Base-by-base conservation (phyloP, 441 rosid genomes). In the Populus tomentosa region DNA sequence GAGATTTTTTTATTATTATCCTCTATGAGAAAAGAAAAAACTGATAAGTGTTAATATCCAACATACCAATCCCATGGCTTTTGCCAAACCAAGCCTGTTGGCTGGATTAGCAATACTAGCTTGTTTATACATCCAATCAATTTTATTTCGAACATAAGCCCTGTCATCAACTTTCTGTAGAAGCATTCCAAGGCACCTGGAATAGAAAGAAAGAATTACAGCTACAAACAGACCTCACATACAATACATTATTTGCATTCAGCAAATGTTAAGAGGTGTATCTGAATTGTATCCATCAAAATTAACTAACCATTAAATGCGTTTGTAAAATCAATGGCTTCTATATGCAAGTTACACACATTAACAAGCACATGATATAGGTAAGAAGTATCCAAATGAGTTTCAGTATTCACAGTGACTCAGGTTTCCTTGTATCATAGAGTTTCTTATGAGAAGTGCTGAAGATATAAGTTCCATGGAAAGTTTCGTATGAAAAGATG, bases 21-120 rank as follows among this genome's bases (percentile, higher is more conserved):
- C 23, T 24, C 23, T 0, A 11, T 3, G 21, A 71, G 21, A 32
- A 36, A 81, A 38, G 72, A 73, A 73, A 20, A 70, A 11, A 69
- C 10, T 36, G 23, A 70, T 63, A 26, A 72, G 78, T 69, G 71
- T 62, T 42, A 79, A 80, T 30, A 13, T 74, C 63, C 67, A 72
- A 80, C 21, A 63, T 94, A 97, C 99, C 99, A 97, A 84, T 82
- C 99, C 99, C 91, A 97, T 97, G 77, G 97, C 99, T 87, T 97
- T 93, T 75, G 99, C 99, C 83, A 97, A 85, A 88, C 98, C 99
- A 86, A 94, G 98, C 84, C 98, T 92, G 78, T 97, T 97, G 80
- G 88, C 78, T 33, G 98, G 98, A 88, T 90, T 91, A 73, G 95
- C 74, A 66, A 94, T 97, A 78, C 93, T 89, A 73, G 98, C 93